Evolutionary conservation across 2,329 filamentous ascomycete species (phyloP), one percentile per base, ranked within the genome.

Genomic region (Fusarium sp.): DNA sequence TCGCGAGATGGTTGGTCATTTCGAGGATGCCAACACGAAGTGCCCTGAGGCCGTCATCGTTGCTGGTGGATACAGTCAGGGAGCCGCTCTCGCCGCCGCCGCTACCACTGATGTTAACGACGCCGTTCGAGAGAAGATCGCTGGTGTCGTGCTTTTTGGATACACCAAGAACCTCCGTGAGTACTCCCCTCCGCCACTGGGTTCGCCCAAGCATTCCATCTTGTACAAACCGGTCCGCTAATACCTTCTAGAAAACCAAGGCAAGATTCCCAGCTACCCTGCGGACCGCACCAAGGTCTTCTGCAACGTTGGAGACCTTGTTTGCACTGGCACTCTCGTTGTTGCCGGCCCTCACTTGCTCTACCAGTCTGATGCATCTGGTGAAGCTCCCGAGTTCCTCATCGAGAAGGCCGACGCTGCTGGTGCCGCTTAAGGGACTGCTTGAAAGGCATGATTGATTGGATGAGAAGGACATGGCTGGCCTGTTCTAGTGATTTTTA

Each of bases 1-100:
- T 57, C 55, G 73, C 2, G 81, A 81, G 54, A 81, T 80, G 33
- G 77, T 76, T 23, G 71, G 75, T 6, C 77, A 82, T 33, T 80
- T 83, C 69, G 70, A 75, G 4, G 54, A 78, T 22, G 82, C 82
- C 15, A 65, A 75, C 70, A 71, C 71, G 11, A 82, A 82, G 65
- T 85, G 83, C 54, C 82, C 82, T 10, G 70, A 78, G 20, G 75
- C 82, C 0, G 74, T 77, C 40, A 77, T 84, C 25, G 74, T 83
- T 1, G 78, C 81, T 3, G 82, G 79, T 43, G 82, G 77, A 8
- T 78, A 78, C 62, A 78, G 77, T 46, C 76, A 84, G 71, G 82
- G 82, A 30, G 78, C 80, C 5, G 82, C 82, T 3, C 78, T 84
- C 51, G 77, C 81, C n/a, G 77, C 78, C 22, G 76, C 77, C 37